Evolutionary conservation across 768 basidiomycete species (phyloP), one percentile per base, ranked within the genome.

Genomic region (Saitozyma sp.): DNA sequence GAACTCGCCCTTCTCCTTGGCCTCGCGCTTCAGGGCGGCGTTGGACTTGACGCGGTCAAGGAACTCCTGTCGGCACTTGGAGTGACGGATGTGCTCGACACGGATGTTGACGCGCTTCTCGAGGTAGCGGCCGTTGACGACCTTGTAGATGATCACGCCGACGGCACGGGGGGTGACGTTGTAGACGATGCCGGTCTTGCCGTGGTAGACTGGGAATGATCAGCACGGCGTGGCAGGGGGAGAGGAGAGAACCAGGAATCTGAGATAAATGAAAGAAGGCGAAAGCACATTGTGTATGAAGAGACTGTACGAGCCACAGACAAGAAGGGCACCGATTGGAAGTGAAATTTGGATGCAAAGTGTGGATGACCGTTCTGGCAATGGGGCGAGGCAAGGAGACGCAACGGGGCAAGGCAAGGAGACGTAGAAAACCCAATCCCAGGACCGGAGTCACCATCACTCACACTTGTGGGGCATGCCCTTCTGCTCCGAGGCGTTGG

Each of bases 21-120:
- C 93, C 74, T 85, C 90, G 68, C 79, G 87, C 79, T 90, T 92
- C 67, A 87, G 86, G 19, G 84, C 85, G 65, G 90, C 89, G 84
- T 98, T 98, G 69, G 84, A 82, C 86, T 95, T 90, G 77, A 98
- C 96, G 71, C 96, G 85, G 82, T 92, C 90, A 80, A 96, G 83
- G 84, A 99, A 99, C 82, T 97, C 95, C 82, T 94, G 88, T 76
- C 95, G 87, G 82, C 95, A 97, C 83, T 91, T 92, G 74, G 94
- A 97, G 86, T 97, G 95, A 76, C 83, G 86, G 80, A 95, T 83
- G 84, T 98, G 95, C 85, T 97, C 95, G 75, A 93, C 85, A 68
- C 91, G 90, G 83, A 96, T 83, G 88, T 98, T 99, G 82, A 99
- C 95, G 62, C 95, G 91, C 86, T 99, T 99, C 85, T 98, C 93